Conservation (phyloP, 345 rosid species). For the Fremontodendron californicum region DNA sequence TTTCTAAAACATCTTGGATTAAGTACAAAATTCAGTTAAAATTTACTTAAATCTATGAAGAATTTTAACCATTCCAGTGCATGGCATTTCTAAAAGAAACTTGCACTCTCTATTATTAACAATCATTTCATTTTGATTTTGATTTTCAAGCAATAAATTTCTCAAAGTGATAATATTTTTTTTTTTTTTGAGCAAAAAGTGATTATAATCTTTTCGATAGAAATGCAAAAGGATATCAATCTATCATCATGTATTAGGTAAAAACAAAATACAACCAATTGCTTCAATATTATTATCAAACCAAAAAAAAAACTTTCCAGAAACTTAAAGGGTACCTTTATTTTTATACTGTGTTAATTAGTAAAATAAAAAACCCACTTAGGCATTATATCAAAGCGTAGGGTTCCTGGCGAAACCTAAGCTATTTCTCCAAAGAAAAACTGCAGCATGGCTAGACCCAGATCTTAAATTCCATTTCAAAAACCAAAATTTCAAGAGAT, state of each 20-base stretch:
- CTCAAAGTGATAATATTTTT: background rate
- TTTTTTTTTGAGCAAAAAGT: too few species aligned
- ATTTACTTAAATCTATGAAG: background rate
- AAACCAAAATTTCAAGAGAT: constrained; percentile 5
- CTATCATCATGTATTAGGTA: background rate
- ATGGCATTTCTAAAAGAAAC: background rate
- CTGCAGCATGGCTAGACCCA: background rate
- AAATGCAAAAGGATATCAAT: background rate
- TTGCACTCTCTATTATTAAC: background rate
- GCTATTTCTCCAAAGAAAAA: background rate
- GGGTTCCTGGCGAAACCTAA: background rate
- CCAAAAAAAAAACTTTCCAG: background rate
- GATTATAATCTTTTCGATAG: background rate
- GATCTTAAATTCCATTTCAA: background rate
- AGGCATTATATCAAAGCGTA: background rate
- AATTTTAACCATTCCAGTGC: background rate
- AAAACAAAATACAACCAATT: background rate
- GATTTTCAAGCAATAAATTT: background rate
- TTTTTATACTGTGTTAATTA: background rate
- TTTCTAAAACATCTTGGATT: background rate
- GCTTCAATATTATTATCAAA: background rate
- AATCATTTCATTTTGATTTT: background rate
- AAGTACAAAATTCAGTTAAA: background rate
- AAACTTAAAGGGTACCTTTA: background rate
- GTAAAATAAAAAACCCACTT: background rate